Base-by-base conservation (phyloP, 441 rosid genomes). In the Sinapis alba region DNA sequence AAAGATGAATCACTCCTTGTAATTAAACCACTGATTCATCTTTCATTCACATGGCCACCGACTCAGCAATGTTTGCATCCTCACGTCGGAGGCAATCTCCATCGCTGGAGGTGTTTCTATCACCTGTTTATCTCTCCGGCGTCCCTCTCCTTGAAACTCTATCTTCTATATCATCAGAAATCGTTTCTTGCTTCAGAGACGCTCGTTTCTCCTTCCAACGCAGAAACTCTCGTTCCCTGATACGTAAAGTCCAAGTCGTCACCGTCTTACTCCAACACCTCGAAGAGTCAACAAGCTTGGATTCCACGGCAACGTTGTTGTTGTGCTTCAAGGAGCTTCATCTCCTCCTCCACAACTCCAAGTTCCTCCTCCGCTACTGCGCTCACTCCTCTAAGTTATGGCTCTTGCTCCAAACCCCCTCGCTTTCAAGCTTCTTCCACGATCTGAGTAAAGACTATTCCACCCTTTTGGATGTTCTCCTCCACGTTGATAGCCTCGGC, bases 401-500 rank as follows among this genome's bases (percentile, higher is more conserved):
- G 98, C 84, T 91, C 15, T 70, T 93, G 87, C 85, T 91, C 20
- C 95, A 93, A n/a, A 58, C 0, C 69, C 87, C 81, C 15, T 69
- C 88, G 1, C 81, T 93, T 75, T 87, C 95, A 0, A 88, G 89
- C 15, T 89, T 89, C 78, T 93, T 91, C 73, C 91, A 89, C 74
- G 95, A 84, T 74, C 74, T 91, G 86, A 86, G 86, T 69, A 91
- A 84, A 74, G 92, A 93, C 57, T 81, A 88, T 24, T 79, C 78
- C 10, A 90, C 95, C 73, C 89, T 91, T 69, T 82, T 93, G 79
- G 98, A 93, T 83, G 94, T 91, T 12, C 81, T 93, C 62, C 83
- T 93, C 62, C 96, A 91, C 0, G 38, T 83, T 7, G 50, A 78
- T 47, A 83, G 84, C 71, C 72, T 84, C 62, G n/a, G n/a, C n/a